Percentiles rank a stretch among this genome's conserved stretches.
phyloP scores from a whole-genome alignment of 2,329 filamentous ascomycete genomes.

The Penicillium paneum region DNA sequence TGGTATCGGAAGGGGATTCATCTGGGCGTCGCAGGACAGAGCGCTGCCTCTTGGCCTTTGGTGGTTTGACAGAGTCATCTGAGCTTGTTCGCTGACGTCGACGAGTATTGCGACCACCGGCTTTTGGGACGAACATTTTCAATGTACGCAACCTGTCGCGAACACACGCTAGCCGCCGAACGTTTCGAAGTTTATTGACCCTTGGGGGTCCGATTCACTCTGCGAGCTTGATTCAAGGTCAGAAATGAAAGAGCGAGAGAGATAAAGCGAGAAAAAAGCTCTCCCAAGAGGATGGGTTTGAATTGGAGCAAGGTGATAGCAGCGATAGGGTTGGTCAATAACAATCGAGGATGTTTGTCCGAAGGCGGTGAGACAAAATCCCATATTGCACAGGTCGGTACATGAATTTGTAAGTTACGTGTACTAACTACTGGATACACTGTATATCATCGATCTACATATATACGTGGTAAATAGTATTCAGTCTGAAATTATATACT shows the following conservation, averaged over 20 bases:
- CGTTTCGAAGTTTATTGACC: slow-evolving; percentile 2
- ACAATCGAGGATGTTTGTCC: slow-evolving; percentile 14
- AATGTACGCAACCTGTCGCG: neutral
- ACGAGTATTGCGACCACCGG: slow-evolving; percentile 35
- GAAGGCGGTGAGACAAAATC: slow-evolving; percentile 13
- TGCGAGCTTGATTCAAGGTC: neutral
- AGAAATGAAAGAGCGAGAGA: neutral
- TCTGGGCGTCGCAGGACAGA: slow-evolving; percentile 41
- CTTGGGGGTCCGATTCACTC: neutral
- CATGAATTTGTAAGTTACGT: neutral
- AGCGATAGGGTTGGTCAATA: slow-evolving; percentile 10
- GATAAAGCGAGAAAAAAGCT: neutral
- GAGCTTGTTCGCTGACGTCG: slow-evolving; percentile 42
- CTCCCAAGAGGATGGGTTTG: neutral
- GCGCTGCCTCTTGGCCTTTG: slow-evolving; percentile 47
- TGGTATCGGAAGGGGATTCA: slow-evolving; percentile 25
- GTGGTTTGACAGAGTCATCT: slow-evolving; percentile 46
- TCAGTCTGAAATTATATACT: neutral
- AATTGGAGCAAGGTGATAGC: slow-evolving; percentile 8
- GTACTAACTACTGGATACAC: neutral
- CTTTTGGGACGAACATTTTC: slow-evolving; percentile 42
- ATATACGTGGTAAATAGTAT: neutral
- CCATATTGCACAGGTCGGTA: neutral
- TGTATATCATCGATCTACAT: neutral
- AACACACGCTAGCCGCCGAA: slow-evolving; percentile 5